These are phyloP conservation scores for Fusarium sp. DNA, from an alignment of 2,329 filamentous ascomycete genomes.

Conservation along the genomic window DNA sequence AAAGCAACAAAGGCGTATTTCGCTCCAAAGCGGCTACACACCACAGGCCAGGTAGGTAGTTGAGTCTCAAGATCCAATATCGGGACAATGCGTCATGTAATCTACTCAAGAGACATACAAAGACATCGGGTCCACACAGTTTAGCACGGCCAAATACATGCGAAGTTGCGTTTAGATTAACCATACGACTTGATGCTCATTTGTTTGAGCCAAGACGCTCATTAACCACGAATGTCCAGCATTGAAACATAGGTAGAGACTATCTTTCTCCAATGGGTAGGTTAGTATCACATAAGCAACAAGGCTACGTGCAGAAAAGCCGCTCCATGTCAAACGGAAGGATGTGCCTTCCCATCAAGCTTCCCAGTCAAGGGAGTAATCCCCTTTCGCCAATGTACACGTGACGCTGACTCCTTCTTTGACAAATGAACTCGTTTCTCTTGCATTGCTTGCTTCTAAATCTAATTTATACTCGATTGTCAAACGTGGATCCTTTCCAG, in stretches of 20 bases:
- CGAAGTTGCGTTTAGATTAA: background rate
- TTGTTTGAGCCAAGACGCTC: background rate
- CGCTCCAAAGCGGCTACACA: background rate
- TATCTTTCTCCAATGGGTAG: too few species aligned
- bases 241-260: too few species aligned
- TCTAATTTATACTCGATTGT: background rate
- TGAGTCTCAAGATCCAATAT: background rate
- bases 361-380: background rate
- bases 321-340: background rate
- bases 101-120: background rate
- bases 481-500: background rate
- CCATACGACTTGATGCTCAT: background rate
- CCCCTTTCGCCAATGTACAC: background rate
- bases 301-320: background rate
- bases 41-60: background rate
- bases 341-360: background rate
- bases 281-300: too few species aligned
- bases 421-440: background rate
- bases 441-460: background rate
- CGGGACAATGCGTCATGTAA: background rate
- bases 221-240: too few species aligned
- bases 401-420: background rate
- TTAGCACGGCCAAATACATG: background rate
- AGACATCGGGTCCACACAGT: background rate
- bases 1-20: background rate